These are phyloP conservation scores for Calocera cornea DNA, from an alignment of 768 basidiomycete species.

Conservation along the genomic window DNA sequence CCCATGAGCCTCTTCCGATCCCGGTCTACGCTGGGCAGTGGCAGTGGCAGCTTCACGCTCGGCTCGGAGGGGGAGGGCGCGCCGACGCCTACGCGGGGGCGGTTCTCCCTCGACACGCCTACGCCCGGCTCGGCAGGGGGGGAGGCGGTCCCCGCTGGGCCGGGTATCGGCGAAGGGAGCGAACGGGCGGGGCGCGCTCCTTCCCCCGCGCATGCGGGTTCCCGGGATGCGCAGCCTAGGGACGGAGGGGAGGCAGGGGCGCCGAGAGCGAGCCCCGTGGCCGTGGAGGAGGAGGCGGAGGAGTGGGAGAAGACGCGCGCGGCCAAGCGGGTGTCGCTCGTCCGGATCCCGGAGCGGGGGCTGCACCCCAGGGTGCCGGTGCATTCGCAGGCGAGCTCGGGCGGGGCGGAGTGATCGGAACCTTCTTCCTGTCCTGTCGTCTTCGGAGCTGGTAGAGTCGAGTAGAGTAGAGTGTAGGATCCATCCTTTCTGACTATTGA, in stretches of 20 bases:
- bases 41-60: too few relatives aligned
- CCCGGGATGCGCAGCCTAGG: background rate
- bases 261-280: background rate
- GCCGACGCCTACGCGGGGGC: background rate
- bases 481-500: too few relatives aligned
- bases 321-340: constrained; percentile 72
- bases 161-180: too few relatives aligned
- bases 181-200: background rate
- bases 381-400: constrained; percentile 1
- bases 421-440: background rate
- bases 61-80: background rate
- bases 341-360: constrained; percentile 20
- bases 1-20: background rate
- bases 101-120: background rate
- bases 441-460: background rate
- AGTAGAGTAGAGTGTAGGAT: too few relatives aligned
- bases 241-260: background rate
- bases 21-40: background rate
- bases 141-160: too few relatives aligned
- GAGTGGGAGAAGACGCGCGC: constrained; percentile 77
- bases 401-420: too few relatives aligned
- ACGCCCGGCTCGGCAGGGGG: background rate
- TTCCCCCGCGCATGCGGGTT: background rate
- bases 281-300: constrained; percentile 52
- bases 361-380: constrained; percentile 5